Base-by-base conservation (phyloP, 2,329 filamentous ascomycete species). In the Ambrosiella cleistominuta region DNA sequence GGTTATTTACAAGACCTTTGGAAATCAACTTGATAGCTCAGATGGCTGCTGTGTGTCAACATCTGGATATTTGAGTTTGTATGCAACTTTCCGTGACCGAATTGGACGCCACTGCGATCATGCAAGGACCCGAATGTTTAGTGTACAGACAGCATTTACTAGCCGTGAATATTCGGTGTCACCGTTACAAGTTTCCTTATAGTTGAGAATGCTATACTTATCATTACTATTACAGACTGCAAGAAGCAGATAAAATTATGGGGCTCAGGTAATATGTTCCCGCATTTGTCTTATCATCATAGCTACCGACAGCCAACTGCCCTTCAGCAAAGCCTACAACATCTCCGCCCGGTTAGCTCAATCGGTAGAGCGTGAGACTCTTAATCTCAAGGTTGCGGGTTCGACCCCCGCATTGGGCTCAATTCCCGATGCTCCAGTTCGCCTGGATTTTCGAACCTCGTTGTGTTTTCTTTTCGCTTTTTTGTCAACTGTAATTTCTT, bases 331-430 rank as follows among this genome's bases (percentile, higher is more conserved):
- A 13, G n/a, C 8, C 19, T 19, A 37, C 49, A 27, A 42, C 1
- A 2, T 19, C 37, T 51, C 15, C 56, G 75, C 75, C 74, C 71
- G 74, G 75, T 74, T 81, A 81, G 78, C 78, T 81, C 77, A 81
- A 80, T 81, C 76, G 76, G 77, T 82, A 83, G 80, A 83, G 80
- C 80, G 80, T 82, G 75, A 81, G 80, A 82, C 80, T 83, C 80
- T 78, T 78, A 78, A 70, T 70, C 68, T 70, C 67, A 70, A 70
- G 68, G 69, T 66, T 69, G 68, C 67, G 68, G 68, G 68, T 70
- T 70, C 68, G 68, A 69, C 67, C 68, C 68, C 68, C 67, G 66
- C 66, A 62, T 59, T 62, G 62, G 63, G 63, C 58, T 62, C 61
- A 59, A 62, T 56, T 61, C 60, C 58, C 56, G 53, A 58, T 61